phyloP scores from a whole-genome alignment of 2,329 filamentous ascomycete genomes.

The Stagonosporopsis vannaccii region DNA sequence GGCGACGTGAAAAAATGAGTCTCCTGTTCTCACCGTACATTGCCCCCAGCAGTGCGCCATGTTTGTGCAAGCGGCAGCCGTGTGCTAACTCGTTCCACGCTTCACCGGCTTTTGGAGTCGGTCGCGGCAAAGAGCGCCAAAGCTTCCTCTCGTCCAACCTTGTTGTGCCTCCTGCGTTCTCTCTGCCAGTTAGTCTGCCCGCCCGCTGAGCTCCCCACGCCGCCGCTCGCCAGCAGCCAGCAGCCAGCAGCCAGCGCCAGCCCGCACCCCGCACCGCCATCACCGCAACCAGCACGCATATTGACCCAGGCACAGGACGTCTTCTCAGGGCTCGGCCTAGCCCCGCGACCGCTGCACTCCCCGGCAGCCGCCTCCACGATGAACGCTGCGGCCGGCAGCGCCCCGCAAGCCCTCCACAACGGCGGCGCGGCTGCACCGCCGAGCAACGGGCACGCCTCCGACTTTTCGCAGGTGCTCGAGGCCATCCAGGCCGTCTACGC shows the following conservation, averaged over 20 bases:
- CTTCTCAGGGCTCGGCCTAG: constrained; percentile 16
- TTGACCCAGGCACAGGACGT: constrained; percentile 9
- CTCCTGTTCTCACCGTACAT: constrained; percentile 11
- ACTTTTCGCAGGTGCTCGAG: constrained; percentile 74
- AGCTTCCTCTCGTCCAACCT: constrained; percentile 16
- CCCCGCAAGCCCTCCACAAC: constrained; percentile 40
- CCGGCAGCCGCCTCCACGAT: constrained; percentile 37
- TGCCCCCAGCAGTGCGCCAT: constrained; percentile 16
- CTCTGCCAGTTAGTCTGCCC: constrained; percentile 15
- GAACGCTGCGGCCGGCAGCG: constrained; percentile 36
- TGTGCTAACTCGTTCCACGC: constrained; percentile 18
- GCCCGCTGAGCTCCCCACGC: constrained; percentile 1
- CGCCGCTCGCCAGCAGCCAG: neutral
- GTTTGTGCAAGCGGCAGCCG: constrained; percentile 14
- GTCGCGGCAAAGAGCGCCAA: constrained; percentile 16
- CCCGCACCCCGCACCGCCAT: constrained; percentile 3
- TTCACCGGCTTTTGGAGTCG: constrained; percentile 16
- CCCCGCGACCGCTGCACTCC: constrained; percentile 12
- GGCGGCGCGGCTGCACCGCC: constrained; percentile 32
- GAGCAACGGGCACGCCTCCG: constrained; percentile 30
- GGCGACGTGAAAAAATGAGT: constrained; percentile 13
- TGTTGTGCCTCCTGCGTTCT: constrained; percentile 4
- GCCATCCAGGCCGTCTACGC: constrained; percentile 89
- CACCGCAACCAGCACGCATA: constrained; percentile 5
- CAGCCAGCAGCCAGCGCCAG: neutral